Evolutionary conservation across 345 rosid species (phyloP).

Genomic region (Eucalyptus cladocalyx): DNA sequence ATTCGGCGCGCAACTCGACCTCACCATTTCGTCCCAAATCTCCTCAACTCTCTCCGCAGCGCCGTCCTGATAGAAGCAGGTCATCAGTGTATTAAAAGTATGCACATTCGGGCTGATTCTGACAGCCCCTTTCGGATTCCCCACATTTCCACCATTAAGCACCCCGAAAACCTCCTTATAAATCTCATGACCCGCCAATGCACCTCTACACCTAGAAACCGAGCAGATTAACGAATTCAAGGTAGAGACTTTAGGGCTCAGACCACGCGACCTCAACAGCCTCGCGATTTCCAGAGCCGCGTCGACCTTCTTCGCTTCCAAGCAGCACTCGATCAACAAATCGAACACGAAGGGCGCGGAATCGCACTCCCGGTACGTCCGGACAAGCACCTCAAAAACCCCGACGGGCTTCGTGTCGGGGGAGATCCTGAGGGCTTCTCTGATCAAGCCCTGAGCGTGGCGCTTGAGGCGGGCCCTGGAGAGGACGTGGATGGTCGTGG

Average conservation of each 20-base stretch:
- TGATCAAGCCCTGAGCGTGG: conserved; percentile 33
- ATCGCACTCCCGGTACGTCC: conserved; percentile 64
- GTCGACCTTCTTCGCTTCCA: conserved; percentile 50
- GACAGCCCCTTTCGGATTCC: conserved; percentile 3
- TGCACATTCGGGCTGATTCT: conserved; percentile 40
- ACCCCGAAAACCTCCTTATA: conserved; percentile 51
- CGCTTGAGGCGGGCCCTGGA: conserved; percentile 57
- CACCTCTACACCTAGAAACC: conserved; percentile 31
- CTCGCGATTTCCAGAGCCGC: conserved; percentile 45
- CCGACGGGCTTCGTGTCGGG: neutral
- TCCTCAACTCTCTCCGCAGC: conserved; percentile 45
- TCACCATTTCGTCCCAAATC: conserved; percentile 56
- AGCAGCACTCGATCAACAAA: conserved; percentile 51
- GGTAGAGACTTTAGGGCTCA: conserved; percentile 37
- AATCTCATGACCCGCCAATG: conserved; percentile 31
- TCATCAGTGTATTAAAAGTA: conserved; percentile 59
- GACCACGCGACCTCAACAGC: conserved; percentile 45
- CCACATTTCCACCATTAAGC: neutral
- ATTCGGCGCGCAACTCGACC: conserved; percentile 25
- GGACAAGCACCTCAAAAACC: conserved; percentile 1
- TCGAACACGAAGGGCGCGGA: conserved; percentile 89
- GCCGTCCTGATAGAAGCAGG: conserved; percentile 45
- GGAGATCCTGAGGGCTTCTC: conserved; percentile 25
- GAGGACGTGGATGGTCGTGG: conserved; percentile 60
- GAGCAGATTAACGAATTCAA: conserved; percentile 44